These are phyloP conservation scores for Phaseolus lunatus DNA, from an alignment of 306 rosid genomes.

Conservation along the genomic window DNA sequence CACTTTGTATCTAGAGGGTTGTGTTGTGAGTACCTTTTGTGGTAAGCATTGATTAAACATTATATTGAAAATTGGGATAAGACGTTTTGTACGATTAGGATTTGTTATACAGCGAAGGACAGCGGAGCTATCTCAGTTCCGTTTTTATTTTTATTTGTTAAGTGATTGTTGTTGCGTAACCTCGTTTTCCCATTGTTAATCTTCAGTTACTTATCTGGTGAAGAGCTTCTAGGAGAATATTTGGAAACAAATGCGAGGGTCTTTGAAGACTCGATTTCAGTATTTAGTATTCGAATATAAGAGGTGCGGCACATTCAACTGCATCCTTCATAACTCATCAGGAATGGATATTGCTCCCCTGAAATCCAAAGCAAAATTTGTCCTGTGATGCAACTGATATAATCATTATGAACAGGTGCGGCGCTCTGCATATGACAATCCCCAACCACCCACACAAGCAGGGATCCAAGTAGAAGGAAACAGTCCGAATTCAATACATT, in stretches of 20 bases:
- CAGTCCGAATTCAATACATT: not conserved
- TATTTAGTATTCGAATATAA: not conserved
- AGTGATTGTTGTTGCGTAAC: not conserved
- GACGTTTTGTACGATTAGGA: too few relatives aligned
- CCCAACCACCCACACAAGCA: slow-evolving; percentile 21
- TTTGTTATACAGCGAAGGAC: too few relatives aligned
- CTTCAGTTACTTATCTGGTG: too few relatives aligned
- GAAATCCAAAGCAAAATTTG: not conserved
- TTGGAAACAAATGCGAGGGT: too few relatives aligned
- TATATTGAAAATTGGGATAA: too few relatives aligned
- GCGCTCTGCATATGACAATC: not conserved
- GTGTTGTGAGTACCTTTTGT: too few relatives aligned
- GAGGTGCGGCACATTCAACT: not conserved
- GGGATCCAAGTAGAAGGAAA: slow-evolving; percentile 4
- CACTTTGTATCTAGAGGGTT: too few relatives aligned
- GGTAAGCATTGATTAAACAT: too few relatives aligned
- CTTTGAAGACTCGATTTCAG: not conserved
- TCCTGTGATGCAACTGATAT: not conserved
- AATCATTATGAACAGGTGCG: not conserved
- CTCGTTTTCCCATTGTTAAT: too few relatives aligned
- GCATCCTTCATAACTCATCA: not conserved
- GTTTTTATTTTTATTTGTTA: too few relatives aligned
- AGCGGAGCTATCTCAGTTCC: too few relatives aligned
- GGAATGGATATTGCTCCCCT: not conserved
- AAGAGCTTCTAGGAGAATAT: too few relatives aligned